Evolutionary conservation across 352 stramenopile species (phyloP).

Genomic region (Hyaloperonospora arabidopsidis): DNA sequence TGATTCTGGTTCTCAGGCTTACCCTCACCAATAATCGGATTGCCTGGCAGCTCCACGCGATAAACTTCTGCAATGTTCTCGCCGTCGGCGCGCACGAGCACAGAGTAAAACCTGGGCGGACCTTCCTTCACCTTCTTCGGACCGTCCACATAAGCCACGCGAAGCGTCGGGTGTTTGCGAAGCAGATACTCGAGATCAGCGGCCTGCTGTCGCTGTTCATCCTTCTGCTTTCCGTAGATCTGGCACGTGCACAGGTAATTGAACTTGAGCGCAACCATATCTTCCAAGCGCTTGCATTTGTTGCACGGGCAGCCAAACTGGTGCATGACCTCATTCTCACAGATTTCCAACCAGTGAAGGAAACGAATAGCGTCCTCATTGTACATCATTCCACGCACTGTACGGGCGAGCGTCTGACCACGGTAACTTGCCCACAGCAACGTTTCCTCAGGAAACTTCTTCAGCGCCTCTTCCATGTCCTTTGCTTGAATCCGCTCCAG

Average conservation of each 20-base stretch:
- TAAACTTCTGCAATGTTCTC: slow-evolving; percentile 80
- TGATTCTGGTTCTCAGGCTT: slow-evolving; percentile 88
- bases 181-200: slow-evolving; percentile 72
- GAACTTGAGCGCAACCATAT: slow-evolving; percentile 85
- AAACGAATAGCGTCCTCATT: slow-evolving; percentile 82
- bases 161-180: slow-evolving; percentile 68
- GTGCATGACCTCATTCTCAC: slow-evolving; percentile 84
- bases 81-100: slow-evolving; percentile 61
- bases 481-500: slow-evolving; percentile 67
- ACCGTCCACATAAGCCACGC: slow-evolving; percentile 77
- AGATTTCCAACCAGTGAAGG: slow-evolving; percentile 84
- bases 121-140: slow-evolving; percentile 85
- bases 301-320: slow-evolving; percentile 70
- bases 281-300: slow-evolving; percentile 72
- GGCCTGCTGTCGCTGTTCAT: slow-evolving; percentile 75
- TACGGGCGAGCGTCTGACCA: slow-evolving; percentile 77
- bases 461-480: slow-evolving; percentile 79
- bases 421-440: slow-evolving; percentile 81
- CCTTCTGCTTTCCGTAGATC: slow-evolving; percentile 84
- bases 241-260: slow-evolving; percentile 86
- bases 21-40: slow-evolving; percentile 83
- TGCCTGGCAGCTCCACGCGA: slow-evolving; percentile 71
- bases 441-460: slow-evolving; percentile 74
- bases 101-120: slow-evolving; percentile 76
- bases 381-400: slow-evolving; percentile 85